Percentiles rank a stretch among this genome's conserved stretches.
Conservation (phyloP, 345 rosid species). For the Erucastrum elatum region DNA sequence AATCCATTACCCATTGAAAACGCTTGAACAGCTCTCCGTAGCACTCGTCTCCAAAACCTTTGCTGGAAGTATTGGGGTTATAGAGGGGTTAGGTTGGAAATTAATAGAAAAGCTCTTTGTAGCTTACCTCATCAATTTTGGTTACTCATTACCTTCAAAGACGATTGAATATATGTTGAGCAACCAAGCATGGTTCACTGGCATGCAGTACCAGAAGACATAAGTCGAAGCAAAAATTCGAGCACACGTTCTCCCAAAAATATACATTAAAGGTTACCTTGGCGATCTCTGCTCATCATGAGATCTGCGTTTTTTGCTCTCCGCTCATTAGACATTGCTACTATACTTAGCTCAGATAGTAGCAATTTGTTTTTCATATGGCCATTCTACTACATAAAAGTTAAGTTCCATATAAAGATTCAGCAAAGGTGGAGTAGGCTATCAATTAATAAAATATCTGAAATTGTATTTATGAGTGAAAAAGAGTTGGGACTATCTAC, state of each 20-base stretch:
- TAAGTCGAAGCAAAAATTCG: constrained; percentile 85
- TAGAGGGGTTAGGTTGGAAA: not conserved
- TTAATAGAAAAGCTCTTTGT: not conserved
- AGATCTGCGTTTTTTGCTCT: not conserved
- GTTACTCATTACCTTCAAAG: constrained; percentile 43
- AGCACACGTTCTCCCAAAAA: constrained; percentile 84
- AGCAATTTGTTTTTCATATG: not conserved
- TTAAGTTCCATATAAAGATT: not conserved
- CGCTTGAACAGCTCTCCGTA: constrained; percentile 67
- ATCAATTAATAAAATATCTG: not conserved
- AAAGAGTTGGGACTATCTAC: not conserved
- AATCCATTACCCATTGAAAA: constrained; percentile 64
- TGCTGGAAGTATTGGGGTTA: constrained; percentile 49
- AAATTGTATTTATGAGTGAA: not conserved
- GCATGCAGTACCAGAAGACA: constrained; percentile 96
- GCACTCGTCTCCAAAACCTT: constrained; percentile 83
- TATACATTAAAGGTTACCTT: not conserved
- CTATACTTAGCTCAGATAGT: not conserved
- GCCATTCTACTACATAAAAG: not conserved
- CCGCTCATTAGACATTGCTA: not conserved
- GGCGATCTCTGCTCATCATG: not conserved
- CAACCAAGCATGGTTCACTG: constrained; percentile 91
- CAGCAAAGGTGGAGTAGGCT: not conserved
- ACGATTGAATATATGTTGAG: constrained; percentile 73
- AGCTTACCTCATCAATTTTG: not conserved